Evolutionary conservation across 768 basidiomycete species (phyloP).

Genomic region (Termitomyces titanicus): DNA sequence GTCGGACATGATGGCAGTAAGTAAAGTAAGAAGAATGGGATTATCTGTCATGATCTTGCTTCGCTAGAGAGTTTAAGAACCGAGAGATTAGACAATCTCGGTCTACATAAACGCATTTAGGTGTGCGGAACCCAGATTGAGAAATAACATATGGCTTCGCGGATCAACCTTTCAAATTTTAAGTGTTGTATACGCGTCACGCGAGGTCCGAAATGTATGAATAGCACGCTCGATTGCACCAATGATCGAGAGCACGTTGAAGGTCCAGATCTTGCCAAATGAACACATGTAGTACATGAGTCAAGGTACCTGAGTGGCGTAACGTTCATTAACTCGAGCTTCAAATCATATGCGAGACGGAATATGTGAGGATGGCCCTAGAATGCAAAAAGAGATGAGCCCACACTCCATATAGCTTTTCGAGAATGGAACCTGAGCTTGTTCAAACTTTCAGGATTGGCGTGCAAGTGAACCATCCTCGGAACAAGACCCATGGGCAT

Average conservation of each 20-base stretch:
- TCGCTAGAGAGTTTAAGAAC: background rate
- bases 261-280: background rate
- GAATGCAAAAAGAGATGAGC: no score
- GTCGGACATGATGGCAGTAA: conserved; percentile 8
- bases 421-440: background rate
- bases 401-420: background rate
- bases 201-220: background rate
- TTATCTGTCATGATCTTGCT: conserved; percentile 2
- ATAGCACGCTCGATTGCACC: background rate
- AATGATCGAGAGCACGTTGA: background rate
- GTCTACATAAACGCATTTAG: conserved; percentile 1
- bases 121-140: background rate
- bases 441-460: background rate
- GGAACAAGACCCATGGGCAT: background rate
- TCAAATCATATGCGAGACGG: no score
- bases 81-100: background rate
- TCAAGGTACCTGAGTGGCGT: background rate
- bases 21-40: conserved; percentile 4
- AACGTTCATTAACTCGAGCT: background rate
- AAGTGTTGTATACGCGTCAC: background rate
- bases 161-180: background rate
- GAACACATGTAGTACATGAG: no score
- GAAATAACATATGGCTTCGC: background rate
- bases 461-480: background rate
- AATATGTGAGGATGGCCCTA: no score